Conservation (phyloP, 495 filamentous ascomycete genomes). For the Mycothermus thermophilus region DNA sequence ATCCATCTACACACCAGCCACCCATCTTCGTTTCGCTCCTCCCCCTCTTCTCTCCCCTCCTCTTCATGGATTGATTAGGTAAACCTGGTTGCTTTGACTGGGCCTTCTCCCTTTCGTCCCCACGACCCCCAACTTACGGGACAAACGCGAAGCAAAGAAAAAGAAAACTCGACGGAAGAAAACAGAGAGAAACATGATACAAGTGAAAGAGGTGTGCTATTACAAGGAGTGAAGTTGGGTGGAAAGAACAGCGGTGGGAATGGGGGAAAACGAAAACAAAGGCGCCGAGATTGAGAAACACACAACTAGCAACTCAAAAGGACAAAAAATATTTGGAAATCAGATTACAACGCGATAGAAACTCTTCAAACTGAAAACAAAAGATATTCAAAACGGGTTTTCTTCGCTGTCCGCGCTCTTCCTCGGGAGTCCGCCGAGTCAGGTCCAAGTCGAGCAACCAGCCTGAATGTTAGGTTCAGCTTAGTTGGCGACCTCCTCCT, state of each 20-base stretch:
- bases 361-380: no score
- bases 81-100: no score
- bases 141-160: constrained; percentile 3
- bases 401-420: no score
- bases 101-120: no score
- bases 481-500: constrained; percentile 42
- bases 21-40: background rate
- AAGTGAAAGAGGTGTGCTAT: constrained; percentile 12
- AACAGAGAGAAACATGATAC: constrained; percentile 13
- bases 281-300: constrained; percentile 5
- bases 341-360: constrained; percentile 1
- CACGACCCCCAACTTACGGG: no score
- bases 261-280: constrained; percentile 2
- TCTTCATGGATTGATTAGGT: no score
- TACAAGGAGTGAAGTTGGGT: constrained; percentile 13
- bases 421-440: no score
- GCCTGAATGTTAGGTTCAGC: no score
- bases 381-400: no score
- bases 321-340: background rate
- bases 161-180: background rate
- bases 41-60: no score
- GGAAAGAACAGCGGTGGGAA: constrained; percentile 3
- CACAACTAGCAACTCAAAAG: no score
- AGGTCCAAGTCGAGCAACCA: no score
- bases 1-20: background rate